A percentile compares a stretch with the other conserved stretches of the same genome.
These are phyloP conservation scores for Neurospora sp. DNA, from an alignment of 2,329 filamentous ascomycete genomes.

Conservation along the genomic window DNA sequence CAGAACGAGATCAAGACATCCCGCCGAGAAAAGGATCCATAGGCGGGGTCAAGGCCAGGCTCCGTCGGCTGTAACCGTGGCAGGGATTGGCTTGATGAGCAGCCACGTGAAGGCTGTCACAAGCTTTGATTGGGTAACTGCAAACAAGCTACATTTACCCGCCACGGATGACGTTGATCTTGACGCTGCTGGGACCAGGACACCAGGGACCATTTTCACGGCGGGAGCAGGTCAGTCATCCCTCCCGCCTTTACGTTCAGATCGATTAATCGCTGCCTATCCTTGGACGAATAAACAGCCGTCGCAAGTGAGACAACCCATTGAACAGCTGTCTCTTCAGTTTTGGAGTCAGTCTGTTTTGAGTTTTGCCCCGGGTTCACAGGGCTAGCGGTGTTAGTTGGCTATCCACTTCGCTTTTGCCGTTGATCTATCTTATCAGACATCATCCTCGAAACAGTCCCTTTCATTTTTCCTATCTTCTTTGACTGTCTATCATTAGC, in stretches of 20 bases:
- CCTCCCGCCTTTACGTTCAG: neutral
- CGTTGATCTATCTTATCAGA: neutral
- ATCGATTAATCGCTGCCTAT: neutral
- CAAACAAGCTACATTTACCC: constrained; percentile 21
- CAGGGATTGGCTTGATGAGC: neutral
- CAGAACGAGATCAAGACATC: neutral
- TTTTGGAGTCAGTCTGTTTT: neutral
- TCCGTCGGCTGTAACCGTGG: neutral
- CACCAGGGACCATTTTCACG: neutral
- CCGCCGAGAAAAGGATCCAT: neutral
- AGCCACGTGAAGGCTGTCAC: neutral
- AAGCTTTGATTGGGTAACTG: neutral
- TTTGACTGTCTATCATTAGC: neutral
- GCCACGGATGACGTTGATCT: constrained; percentile 34
- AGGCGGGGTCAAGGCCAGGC: neutral
- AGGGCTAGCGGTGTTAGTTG: neutral
- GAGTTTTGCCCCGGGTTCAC: neutral
- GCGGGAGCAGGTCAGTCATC: neutral
- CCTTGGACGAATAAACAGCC: neutral
- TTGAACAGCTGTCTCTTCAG: neutral
- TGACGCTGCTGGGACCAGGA: neutral
- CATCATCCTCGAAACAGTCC: neutral
- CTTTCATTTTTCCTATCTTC: neutral
- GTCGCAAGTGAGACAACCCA: neutral
- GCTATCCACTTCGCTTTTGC: neutral